Evolutionary conservation across 352 stramenopile genomes (phyloP).

Genomic region (Phytophthora brassicae): DNA sequence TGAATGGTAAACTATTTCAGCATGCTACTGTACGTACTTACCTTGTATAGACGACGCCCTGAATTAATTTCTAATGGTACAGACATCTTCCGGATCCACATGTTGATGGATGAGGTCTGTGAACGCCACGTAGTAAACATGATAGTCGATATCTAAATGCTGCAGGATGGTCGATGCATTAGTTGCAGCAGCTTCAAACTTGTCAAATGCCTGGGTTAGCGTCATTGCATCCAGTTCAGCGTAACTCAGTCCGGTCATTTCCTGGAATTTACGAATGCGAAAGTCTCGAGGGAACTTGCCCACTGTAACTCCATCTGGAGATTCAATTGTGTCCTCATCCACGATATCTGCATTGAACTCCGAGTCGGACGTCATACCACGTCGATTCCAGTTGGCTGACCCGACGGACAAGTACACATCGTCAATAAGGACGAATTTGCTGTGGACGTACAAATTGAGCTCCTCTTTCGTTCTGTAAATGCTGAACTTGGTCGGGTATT

Average conservation of each 20-base stretch:
- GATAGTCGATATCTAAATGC: constrained; percentile 2
- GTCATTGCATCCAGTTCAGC: constrained; percentile 44
- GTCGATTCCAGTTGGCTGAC: constrained; percentile 60
- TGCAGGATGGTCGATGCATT: constrained; percentile 27
- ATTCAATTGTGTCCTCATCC: constrained; percentile 26
- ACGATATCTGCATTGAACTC: constrained; percentile 55
- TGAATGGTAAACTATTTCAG: no score
- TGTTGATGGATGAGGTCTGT: not conserved
- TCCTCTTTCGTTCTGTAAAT: constrained; percentile 40
- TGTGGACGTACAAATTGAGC: constrained; percentile 49
- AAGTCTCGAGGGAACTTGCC: constrained; percentile 45
- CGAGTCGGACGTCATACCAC: constrained; percentile 43
- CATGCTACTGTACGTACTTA: no score
- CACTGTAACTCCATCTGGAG: constrained; percentile 30
- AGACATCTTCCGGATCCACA: constrained; percentile 11
- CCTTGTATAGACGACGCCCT: no score
- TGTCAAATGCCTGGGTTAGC: constrained; percentile 38
- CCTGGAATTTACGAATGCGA: constrained; percentile 58
- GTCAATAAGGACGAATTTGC: constrained; percentile 52
- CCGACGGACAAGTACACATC: constrained; percentile 59
- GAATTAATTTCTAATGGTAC: not conserved
- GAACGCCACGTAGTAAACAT: constrained; percentile 9
- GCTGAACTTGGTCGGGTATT: constrained; percentile 14
- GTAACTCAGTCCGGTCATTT: constrained; percentile 46
- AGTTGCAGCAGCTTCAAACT: constrained; percentile 31